phyloP scores from a whole-genome alignment of 2,329 filamentous ascomycete species.

The Monascus ruber region DNA sequence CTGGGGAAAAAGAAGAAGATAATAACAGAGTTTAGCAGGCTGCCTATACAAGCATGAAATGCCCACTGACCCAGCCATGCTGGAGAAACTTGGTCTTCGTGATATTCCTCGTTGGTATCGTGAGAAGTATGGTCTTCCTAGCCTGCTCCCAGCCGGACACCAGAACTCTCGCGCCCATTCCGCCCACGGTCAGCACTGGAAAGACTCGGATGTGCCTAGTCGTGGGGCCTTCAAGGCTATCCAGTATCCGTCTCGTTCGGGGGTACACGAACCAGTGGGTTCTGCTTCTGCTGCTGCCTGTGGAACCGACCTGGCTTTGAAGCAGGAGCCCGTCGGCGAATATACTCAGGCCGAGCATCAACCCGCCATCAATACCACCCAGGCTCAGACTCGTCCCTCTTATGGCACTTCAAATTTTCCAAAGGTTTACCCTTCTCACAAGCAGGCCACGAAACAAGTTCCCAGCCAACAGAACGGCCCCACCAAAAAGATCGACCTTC shows the following conservation, averaged over 20 bases:
- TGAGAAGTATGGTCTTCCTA: conserved; percentile 31
- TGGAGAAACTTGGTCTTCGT: conserved; percentile 57
- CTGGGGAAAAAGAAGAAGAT: too few species aligned
- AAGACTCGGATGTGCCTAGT: conserved; percentile 9
- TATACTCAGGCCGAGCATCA: conserved; percentile 5
- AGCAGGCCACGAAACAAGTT: conserved; percentile 5
- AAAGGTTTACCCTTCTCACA: conserved; percentile 3
- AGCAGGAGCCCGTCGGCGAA: conserved; percentile 2
- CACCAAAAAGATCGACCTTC: conserved; percentile 11
- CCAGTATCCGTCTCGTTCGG: conserved; percentile 9
- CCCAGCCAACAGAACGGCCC: conserved; percentile 1
- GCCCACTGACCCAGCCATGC: conserved; percentile 56
- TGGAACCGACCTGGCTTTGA: not conserved
- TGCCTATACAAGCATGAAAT: conserved; percentile 89
- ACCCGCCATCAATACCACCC: not conserved
- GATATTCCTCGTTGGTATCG: conserved; percentile 46
- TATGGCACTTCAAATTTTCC: conserved; percentile 4
- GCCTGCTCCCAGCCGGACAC: conserved; percentile 13
- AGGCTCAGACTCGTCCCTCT: conserved; percentile 3
- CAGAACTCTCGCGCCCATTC: conserved; percentile 7
- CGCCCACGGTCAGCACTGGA: conserved; percentile 4
- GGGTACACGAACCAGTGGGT: conserved; percentile 3
- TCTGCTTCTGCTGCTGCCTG: conserved; percentile 5
- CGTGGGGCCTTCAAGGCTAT: conserved; percentile 6
- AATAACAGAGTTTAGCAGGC: conserved; percentile 26